Conservation (phyloP, 768 basidiomycete genomes). For the Termitomyces titanicus region DNA sequence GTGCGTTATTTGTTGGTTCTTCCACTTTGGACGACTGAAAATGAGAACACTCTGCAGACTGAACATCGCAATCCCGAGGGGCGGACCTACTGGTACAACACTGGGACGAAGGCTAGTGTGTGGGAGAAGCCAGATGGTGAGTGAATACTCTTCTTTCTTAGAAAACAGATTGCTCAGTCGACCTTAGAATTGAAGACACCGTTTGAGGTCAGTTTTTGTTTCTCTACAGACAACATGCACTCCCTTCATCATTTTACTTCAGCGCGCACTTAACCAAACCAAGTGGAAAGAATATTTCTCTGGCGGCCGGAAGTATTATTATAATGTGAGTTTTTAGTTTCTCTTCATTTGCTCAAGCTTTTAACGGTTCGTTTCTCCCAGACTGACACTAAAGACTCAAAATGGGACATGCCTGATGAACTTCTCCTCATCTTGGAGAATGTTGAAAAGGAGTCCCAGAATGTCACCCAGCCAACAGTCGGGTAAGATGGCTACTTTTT, state of each 20-base stretch:
- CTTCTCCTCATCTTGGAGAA: slow-evolving; percentile 80
- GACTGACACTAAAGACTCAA: slow-evolving; percentile 87
- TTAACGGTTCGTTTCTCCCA: slow-evolving; percentile 25
- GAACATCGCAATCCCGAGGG: slow-evolving; percentile 95
- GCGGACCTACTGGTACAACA: slow-evolving; percentile 98
- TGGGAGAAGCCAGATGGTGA: slow-evolving; percentile 98
- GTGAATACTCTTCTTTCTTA: slow-evolving; percentile 17
- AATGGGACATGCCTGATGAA: slow-evolving; percentile 98
- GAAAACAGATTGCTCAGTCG: slow-evolving; percentile 5
- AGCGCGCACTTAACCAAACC: slow-evolving; percentile 87
- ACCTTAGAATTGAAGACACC: slow-evolving; percentile 79
- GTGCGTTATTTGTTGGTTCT: slow-evolving; percentile 18
- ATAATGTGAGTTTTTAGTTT: slow-evolving; percentile 53
- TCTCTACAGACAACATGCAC: slow-evolving; percentile 6
- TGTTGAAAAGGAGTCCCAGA: slow-evolving; percentile 70
- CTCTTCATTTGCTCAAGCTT: background rate
- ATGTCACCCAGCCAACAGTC: slow-evolving; percentile 31
- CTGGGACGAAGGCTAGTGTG: slow-evolving; percentile 82
- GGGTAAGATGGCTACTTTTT: slow-evolving; percentile 18
- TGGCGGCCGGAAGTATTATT: slow-evolving; percentile 88
- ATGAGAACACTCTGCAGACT: slow-evolving; percentile 45
- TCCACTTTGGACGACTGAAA: background rate
- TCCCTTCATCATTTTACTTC: slow-evolving; percentile 11
- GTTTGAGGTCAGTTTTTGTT: slow-evolving; percentile 63
- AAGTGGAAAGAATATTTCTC: slow-evolving; percentile 97